These are phyloP conservation scores for Umbilicus rupestris DNA, from an alignment of 164 flowering plant species.

Conservation along the genomic window DNA sequence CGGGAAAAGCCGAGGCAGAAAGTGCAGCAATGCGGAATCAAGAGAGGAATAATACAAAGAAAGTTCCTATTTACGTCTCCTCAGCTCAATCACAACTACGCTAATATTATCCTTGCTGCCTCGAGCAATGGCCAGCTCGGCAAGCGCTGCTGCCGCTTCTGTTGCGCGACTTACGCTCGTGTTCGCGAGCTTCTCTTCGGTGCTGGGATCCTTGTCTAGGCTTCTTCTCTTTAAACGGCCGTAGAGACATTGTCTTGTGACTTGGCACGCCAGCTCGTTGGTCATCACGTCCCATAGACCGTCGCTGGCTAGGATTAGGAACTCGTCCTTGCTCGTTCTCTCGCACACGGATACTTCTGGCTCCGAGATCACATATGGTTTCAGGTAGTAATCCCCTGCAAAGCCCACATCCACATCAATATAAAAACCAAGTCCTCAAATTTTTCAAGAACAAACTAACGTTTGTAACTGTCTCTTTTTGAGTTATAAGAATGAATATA, in stretches of 20 bases:
- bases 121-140: conserved; percentile 39
- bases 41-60: not conserved
- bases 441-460: not conserved
- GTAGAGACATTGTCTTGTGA: conserved; percentile 31
- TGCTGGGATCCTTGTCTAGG: not conserved
- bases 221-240: conserved; percentile 19
- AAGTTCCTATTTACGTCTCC: not conserved
- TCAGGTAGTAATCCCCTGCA: conserved; percentile 46
- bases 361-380: conserved; percentile 38
- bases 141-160: conserved; percentile 32
- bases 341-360: conserved; percentile 37
- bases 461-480: too few relatives aligned
- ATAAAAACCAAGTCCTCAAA: too few relatives aligned
- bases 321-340: conserved; percentile 35
- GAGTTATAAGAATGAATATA: too few relatives aligned
- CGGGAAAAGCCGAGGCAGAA: too few relatives aligned
- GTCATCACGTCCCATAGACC: conserved; percentile 63
- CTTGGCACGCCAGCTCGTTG: conserved; percentile 41
- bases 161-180: conserved; percentile 15
- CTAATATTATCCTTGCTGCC: conserved; percentile 58
- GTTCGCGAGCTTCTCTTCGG: not conserved
- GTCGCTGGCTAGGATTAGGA: conserved; percentile 47
- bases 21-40: not conserved
- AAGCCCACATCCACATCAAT: too few relatives aligned
- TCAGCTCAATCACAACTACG: conserved; percentile 35